A percentile compares a stretch with the other conserved stretches of the same genome.
Evolutionary conservation across 1,284 basidiomycete genomes (phyloP).

Genomic region (Porphyrellus sp.): DNA sequence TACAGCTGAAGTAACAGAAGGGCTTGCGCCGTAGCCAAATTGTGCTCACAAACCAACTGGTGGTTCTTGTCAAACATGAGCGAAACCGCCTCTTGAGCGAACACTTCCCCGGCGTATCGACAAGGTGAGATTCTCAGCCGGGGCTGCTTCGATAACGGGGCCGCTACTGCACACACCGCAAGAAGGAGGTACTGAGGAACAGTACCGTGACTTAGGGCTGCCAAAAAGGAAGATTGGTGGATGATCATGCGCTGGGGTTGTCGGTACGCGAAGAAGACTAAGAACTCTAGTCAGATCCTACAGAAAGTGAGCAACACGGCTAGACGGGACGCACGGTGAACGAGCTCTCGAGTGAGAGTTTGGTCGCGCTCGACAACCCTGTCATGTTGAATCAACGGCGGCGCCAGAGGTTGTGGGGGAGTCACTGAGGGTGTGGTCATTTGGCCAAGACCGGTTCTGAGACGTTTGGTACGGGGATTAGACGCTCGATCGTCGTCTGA

Average conservation of each 20-base stretch:
- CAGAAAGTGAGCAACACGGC: slow-evolving; percentile 2
- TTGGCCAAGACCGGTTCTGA: slow-evolving; percentile 19
- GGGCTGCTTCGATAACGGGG: slow-evolving; percentile 66
- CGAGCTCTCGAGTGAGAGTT: slow-evolving; percentile 65
- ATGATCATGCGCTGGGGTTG: slow-evolving; percentile 71
- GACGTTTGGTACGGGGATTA: slow-evolving; percentile 26
- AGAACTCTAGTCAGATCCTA: slow-evolving; percentile 4
- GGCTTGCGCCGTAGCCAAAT: slow-evolving; percentile 65
- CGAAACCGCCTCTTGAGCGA: slow-evolving; percentile 63
- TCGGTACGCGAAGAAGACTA: slow-evolving; percentile 79
- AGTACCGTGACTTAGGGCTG: slow-evolving; percentile 57
- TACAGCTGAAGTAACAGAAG: slow-evolving; percentile 68
- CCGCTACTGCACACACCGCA: slow-evolving; percentile 71
- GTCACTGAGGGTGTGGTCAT: slow-evolving; percentile 35
- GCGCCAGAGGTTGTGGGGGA: slow-evolving; percentile 40
- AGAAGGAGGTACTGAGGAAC: slow-evolving; percentile 67
- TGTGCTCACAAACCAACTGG: slow-evolving; percentile 50
- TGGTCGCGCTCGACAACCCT: slow-evolving; percentile 53
- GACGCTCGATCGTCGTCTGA: slow-evolving; percentile 33
- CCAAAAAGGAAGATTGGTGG: slow-evolving; percentile 71
- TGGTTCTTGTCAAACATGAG: slow-evolving; percentile 67
- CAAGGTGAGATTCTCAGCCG: slow-evolving; percentile 54
- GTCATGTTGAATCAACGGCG: slow-evolving; percentile 27
- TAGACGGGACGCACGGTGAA: slow-evolving; percentile 53
- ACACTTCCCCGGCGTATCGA: slow-evolving; percentile 66